These are phyloP conservation scores for Colletotrichum sp. DNA, from an alignment of 2,329 filamentous ascomycete species.

Conservation along the genomic window DNA sequence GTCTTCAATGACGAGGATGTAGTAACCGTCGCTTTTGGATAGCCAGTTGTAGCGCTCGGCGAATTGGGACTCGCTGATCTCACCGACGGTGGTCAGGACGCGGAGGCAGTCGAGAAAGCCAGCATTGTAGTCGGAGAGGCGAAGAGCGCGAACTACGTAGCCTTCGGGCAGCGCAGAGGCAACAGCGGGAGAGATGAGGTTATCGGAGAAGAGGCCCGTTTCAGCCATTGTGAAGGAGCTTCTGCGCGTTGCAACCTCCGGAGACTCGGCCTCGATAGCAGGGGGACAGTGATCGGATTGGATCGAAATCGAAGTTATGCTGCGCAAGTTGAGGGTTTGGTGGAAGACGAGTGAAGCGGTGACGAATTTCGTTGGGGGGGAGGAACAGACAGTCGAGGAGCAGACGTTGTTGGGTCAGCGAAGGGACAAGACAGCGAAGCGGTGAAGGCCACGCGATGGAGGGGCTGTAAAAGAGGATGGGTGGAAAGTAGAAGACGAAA, in stretches of 20 bases:
- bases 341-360: not conserved
- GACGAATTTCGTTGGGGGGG: slow-evolving; percentile 13
- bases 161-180: slow-evolving; percentile 75
- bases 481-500: not conserved
- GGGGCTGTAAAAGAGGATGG: not conserved
- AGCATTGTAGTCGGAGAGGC: slow-evolving; percentile 75
- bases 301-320: not conserved
- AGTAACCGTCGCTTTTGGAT: slow-evolving; percentile 77
- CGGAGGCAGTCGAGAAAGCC: slow-evolving; percentile 92
- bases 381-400: not conserved
- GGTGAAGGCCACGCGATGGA: not conserved
- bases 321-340: not conserved
- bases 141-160: slow-evolving; percentile 83
- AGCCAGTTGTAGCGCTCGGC: slow-evolving; percentile 85
- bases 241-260: not conserved
- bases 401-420: not conserved
- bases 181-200: slow-evolving; percentile 80
- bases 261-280: not conserved
- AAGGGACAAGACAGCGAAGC: not conserved
- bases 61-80: slow-evolving; percentile 78
- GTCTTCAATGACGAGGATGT: slow-evolving; percentile 85
- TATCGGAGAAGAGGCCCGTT: slow-evolving; percentile 75
- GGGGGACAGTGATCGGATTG: not conserved
- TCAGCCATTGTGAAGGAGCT: slow-evolving; percentile 26
- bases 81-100: slow-evolving; percentile 91